Percentiles rank a stretch among this genome's conserved stretches.
Evolutionary conservation across 1,284 basidiomycete species (phyloP).

Genomic region (Leccinum fallax): DNA sequence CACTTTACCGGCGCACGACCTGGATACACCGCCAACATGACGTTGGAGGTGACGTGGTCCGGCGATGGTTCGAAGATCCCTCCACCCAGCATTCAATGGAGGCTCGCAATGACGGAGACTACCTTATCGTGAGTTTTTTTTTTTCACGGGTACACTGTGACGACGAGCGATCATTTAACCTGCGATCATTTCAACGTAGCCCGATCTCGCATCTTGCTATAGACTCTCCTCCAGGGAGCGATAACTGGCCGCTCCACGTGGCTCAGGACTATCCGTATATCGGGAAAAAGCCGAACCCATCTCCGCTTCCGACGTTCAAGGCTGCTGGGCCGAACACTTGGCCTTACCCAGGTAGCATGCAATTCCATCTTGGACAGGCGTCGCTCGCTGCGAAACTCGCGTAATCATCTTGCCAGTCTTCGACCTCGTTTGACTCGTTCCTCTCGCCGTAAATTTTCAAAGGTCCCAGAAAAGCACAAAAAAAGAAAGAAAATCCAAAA

Average conservation of each 20-base stretch:
- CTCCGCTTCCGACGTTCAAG: slow-evolving; percentile 15
- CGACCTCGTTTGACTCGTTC: too few species aligned
- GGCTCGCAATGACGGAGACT: slow-evolving; percentile 4
- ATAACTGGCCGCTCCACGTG: slow-evolving; percentile 10
- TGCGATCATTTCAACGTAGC: not conserved
- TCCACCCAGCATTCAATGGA: slow-evolving; percentile 7
- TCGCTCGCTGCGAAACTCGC: too few species aligned
- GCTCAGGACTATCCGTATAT: slow-evolving; percentile 13
- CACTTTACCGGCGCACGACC: slow-evolving; percentile 14
- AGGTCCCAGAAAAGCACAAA: too few species aligned
- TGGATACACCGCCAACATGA: slow-evolving; percentile 16
- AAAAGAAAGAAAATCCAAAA: too few species aligned
- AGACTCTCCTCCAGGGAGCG: not conserved
- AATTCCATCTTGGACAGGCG: too few species aligned
- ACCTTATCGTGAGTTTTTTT: not conserved
- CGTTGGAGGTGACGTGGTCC: slow-evolving; percentile 8
- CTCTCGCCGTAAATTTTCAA: too few species aligned
- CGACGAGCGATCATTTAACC: not conserved
- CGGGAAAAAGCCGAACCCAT: slow-evolving; percentile 4
- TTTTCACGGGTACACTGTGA: not conserved
- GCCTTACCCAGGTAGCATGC: too few species aligned
- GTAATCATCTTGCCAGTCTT: too few species aligned
- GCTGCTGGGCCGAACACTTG: not conserved
- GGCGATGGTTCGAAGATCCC: not conserved
- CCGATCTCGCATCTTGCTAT: not conserved